phyloP scores from a whole-genome alignment of 441 rosid species.

The Syzygium malaccense region DNA sequence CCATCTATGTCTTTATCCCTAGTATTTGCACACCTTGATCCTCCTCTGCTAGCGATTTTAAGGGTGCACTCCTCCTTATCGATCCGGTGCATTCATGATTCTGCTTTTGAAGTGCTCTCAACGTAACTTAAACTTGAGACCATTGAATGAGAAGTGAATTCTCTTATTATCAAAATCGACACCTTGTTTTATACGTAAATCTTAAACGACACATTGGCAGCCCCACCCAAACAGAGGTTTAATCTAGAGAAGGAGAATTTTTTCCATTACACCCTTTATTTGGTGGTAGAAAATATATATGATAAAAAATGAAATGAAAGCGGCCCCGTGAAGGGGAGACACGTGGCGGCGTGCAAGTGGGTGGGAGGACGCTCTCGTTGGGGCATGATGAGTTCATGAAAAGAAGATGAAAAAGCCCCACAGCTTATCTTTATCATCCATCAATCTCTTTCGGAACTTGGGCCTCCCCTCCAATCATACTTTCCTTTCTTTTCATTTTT shows the following conservation, averaged over 20 bases:
- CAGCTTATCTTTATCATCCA: background rate
- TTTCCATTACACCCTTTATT: background rate
- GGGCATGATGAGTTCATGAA: background rate
- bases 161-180: too few relatives aligned
- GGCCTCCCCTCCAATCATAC: background rate
- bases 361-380: background rate
- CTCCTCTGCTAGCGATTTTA: too few relatives aligned
- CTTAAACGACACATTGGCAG: background rate
- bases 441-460: background rate
- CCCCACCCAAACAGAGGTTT: background rate
- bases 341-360: background rate
- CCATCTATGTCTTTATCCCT: too few relatives aligned
- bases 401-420: background rate
- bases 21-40: too few relatives aligned
- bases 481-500: background rate
- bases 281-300: background rate
- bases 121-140: too few relatives aligned
- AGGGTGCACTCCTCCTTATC: too few relatives aligned
- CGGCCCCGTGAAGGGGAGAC: background rate
- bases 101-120: too few relatives aligned
- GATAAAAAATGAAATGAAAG: background rate
- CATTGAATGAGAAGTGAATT: too few relatives aligned
- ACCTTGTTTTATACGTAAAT: background rate
- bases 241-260: background rate
- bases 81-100: too few relatives aligned